Base-by-base conservation (phyloP, 129 eudicot species). In the Ambrosia artemisiifolia region DNA sequence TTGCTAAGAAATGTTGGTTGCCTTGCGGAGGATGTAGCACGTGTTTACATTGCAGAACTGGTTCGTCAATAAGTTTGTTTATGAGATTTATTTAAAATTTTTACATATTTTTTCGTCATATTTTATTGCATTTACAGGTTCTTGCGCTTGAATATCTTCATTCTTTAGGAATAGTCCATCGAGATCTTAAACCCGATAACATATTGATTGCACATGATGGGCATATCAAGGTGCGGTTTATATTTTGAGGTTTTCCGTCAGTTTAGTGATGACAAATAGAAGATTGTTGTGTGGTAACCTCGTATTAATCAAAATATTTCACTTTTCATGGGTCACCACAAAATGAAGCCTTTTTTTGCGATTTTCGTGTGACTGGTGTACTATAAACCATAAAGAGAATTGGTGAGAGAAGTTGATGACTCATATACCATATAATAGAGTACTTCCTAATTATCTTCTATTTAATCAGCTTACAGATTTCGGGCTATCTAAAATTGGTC, bases 121-220 rank as follows among this genome's bases (percentile, higher is more conserved):
- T 42, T 50, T 71, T 47, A 42, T 62, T 65, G 46, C 78, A 35
- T 73, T 74, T 76, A 73, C 82, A 91, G 97, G 97, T 91, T 78
- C 97, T 91, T 85, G 97, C 97, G 49, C 80, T 91, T 81, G 97
- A 91, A 69, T 91, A 91, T 80, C 88, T 91, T 75, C 97, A 91
- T 76, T 88, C 96, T 63, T 77, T 82, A 55, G 97, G 95, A 73
- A 91, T 88, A 33, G 90, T 91, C 56, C 97, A 91, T 78, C 90
- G 96, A 63, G 97, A 91, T 91, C 87, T 91, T 57, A 91, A 91
- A 83, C 96, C 97, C 5, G 97, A 91, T 82, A 91, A 91, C 81
- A 88, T 91, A 70, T 67, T 88, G 66, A 91, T 91, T 50, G 97
- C 92, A 59, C 96, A 88, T 54, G 92, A 91, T 78, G 97, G 97